Evolutionary conservation across 2,329 filamentous ascomycete genomes (phyloP).

Genomic region (Xylariaceae sp.): DNA sequence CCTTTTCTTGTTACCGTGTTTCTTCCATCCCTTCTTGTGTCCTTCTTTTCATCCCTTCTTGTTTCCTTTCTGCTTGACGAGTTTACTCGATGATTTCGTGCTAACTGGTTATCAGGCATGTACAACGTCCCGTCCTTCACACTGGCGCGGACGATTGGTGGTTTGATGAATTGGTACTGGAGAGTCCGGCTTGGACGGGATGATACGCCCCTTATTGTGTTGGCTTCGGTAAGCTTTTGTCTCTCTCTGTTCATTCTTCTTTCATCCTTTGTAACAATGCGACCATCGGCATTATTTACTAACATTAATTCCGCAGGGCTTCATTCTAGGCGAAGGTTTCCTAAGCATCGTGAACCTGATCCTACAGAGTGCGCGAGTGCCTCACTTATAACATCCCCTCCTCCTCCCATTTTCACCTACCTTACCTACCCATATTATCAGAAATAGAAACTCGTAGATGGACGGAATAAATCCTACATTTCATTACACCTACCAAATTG

Average conservation of each 20-base stretch:
- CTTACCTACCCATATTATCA: neutral
- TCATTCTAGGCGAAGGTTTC: constrained; percentile 89
- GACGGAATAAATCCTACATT: too few species aligned
- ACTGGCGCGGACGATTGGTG: constrained; percentile 77
- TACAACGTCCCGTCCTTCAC: constrained; percentile 98
- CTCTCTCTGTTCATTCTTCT: too few species aligned
- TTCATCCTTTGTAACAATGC: neutral
- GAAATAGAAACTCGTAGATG: neutral
- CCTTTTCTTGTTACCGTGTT: constrained; percentile 9
- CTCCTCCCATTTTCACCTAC: neutral
- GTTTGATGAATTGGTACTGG: constrained; percentile 74
- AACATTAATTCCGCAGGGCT: constrained; percentile 46
- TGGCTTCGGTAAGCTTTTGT: constrained; percentile 57
- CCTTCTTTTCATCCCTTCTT: too few species aligned
- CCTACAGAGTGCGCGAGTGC: constrained; percentile 70
- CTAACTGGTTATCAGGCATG: constrained; percentile 57
- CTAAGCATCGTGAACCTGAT: constrained; percentile 85
- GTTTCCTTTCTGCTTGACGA: neutral
- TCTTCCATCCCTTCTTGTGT: too few species aligned
- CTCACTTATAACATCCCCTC: constrained; percentile 53
- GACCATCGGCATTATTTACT: constrained; percentile 4
- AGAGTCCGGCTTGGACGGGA: constrained; percentile 44
- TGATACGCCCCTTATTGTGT: constrained; percentile 78
- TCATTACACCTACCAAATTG: too few species aligned
- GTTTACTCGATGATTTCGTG: neutral